These are phyloP conservation scores for Trichoderma cornu-damae DNA, from an alignment of 2,329 filamentous ascomycete genomes.

Conservation along the genomic window DNA sequence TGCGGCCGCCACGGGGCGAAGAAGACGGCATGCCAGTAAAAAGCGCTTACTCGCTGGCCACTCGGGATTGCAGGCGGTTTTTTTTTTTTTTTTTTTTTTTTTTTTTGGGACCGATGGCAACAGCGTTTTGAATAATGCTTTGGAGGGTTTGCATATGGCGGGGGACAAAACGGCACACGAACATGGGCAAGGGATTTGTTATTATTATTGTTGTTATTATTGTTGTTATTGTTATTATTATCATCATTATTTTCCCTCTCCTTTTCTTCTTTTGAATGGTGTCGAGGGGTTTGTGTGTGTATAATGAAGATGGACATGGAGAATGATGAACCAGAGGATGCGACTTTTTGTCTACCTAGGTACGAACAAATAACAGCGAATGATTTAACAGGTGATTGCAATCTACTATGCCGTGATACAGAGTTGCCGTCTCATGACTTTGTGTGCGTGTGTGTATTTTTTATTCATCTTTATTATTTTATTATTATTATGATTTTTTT, in stretches of 20 bases:
- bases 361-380: not conserved
- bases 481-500: not conserved
- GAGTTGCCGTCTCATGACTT: too few relatives aligned
- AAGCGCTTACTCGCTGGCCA: not conserved
- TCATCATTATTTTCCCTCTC: not conserved
- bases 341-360: too few relatives aligned
- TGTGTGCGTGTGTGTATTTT: too few relatives aligned
- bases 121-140: too few relatives aligned
- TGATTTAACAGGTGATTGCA: too few relatives aligned
- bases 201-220: not conserved
- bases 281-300: too few relatives aligned
- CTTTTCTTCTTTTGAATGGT: not conserved
- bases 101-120: not conserved
- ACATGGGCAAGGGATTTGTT: not conserved
- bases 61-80: not conserved
- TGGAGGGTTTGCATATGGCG: not conserved
- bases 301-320: not conserved
- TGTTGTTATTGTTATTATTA: not conserved
- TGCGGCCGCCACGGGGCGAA: constrained; percentile 51
- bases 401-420: too few relatives aligned
- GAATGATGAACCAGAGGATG: not conserved
- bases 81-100: not conserved
- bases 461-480: too few relatives aligned
- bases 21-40: not conserved
- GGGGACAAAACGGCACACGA: not conserved